Evolutionary conservation across 768 basidiomycete species (phyloP).

Genomic region (Mycena rebaudengoi): DNA sequence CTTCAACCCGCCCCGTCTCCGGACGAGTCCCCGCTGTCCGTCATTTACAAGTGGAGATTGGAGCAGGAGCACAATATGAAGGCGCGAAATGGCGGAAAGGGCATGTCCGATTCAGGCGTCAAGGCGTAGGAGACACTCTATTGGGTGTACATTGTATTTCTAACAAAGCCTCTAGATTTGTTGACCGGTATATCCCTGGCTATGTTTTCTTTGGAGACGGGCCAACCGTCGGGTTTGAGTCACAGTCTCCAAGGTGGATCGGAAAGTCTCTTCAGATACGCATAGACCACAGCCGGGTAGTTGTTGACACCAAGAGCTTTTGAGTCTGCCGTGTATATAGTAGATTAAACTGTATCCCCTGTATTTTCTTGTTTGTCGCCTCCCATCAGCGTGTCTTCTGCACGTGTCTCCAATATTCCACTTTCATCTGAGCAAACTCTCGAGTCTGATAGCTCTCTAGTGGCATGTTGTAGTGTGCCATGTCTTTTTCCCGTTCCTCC

Average conservation of each 20-base stretch:
- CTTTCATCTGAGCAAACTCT: too few species aligned
- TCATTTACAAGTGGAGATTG: slow-evolving; percentile 88
- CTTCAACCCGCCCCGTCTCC: slow-evolving; percentile 40
- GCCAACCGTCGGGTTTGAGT: slow-evolving; percentile 38
- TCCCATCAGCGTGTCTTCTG: too few species aligned
- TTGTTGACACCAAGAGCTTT: slow-evolving; percentile 11
- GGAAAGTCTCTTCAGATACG: slow-evolving; percentile 8
- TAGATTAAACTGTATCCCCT: too few species aligned
- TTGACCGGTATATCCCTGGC: slow-evolving; percentile 93
- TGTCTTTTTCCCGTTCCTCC: too few species aligned
- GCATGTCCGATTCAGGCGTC: slow-evolving; percentile 83
- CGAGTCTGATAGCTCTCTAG: too few species aligned
- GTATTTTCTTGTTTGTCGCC: too few species aligned
- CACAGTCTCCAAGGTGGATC: slow-evolving; percentile 10
- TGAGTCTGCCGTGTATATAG: neutral
- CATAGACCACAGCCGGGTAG: slow-evolving; percentile 14
- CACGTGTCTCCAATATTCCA: too few species aligned
- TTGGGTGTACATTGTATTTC: neutral
- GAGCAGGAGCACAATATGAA: slow-evolving; percentile 95
- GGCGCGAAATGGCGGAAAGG: slow-evolving; percentile 79
- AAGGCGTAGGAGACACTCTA: slow-evolving; percentile 60
- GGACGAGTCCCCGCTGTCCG: slow-evolving; percentile 41
- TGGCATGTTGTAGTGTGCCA: too few species aligned
- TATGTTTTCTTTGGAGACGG: slow-evolving; percentile 88
- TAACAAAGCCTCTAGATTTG: slow-evolving; percentile 61